These are phyloP conservation scores for Chamaenerion angustifolium DNA, from an alignment of 345 rosid genomes.

Conservation along the genomic window DNA sequence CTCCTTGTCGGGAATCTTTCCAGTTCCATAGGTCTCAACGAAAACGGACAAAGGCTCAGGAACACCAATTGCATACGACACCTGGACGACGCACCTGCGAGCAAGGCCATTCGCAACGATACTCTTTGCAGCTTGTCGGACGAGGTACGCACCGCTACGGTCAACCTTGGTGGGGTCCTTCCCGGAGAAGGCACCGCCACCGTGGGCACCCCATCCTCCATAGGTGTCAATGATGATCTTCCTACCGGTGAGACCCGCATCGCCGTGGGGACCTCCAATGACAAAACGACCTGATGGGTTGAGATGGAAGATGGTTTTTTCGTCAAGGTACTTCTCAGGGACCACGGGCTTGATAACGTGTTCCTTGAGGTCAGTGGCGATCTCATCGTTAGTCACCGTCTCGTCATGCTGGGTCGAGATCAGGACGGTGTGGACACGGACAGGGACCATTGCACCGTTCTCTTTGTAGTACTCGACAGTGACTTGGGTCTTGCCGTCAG, in stretches of 20 bases:
- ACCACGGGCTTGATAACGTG: slow-evolving; percentile 64
- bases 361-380: slow-evolving; percentile 70
- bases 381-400: slow-evolving; percentile 63
- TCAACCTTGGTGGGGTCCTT: slow-evolving; percentile 78
- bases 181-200: slow-evolving; percentile 75
- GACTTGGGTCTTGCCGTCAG: slow-evolving; percentile 75
- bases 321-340: slow-evolving; percentile 68
- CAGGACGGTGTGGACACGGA: slow-evolving; percentile 65
- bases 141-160: slow-evolving; percentile 73
- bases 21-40: slow-evolving; percentile 52
- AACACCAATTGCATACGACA: slow-evolving; percentile 60
- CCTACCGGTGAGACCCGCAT: slow-evolving; percentile 62
- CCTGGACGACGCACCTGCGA: slow-evolving; percentile 57
- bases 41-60: slow-evolving; percentile 62
- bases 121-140: slow-evolving; percentile 86
- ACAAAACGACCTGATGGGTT: slow-evolving; percentile 80
- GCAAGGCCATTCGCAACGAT: slow-evolving; percentile 58
- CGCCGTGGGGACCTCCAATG: slow-evolving; percentile 72
- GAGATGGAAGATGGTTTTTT: slow-evolving; percentile 79
- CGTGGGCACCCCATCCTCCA: slow-evolving; percentile 76
- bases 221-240: slow-evolving; percentile 70
- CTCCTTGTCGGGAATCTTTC: slow-evolving; percentile 72
- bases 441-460: slow-evolving; percentile 65
- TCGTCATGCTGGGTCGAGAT: slow-evolving; percentile 71
- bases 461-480: slow-evolving; percentile 66